These are phyloP conservation scores for Saccharomyces hybrid DNA, from an alignment of 1,139 yeast species.

Conservation along the genomic window DNA sequence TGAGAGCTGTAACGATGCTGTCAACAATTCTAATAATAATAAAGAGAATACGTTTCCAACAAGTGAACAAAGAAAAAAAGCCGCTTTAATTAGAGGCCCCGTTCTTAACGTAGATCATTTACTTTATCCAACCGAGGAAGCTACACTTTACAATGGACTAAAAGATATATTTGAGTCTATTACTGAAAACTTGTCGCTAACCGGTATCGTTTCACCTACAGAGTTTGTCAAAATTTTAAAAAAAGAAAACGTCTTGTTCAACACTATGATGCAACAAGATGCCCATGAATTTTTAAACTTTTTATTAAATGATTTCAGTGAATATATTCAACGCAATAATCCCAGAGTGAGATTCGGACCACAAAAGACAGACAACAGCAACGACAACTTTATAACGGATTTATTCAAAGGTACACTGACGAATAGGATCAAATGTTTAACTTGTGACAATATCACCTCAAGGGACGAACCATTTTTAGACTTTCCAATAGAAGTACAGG, in stretches of 20 bases:
- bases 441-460: conserved; percentile 81
- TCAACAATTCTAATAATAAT: conserved; percentile 2
- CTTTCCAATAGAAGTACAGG: conserved; percentile 64
- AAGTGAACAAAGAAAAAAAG: conserved; percentile 70
- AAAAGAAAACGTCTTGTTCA: conserved; percentile 72
- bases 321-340: conserved; percentile 32
- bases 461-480: conserved; percentile 85
- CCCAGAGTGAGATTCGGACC: not conserved
- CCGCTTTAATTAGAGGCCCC: conserved; percentile 79
- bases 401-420: conserved; percentile 81
- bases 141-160: conserved; percentile 62
- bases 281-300: conserved; percentile 95
- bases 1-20: not conserved
- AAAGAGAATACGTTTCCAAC: conserved; percentile 17
- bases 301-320: conserved; percentile 73
- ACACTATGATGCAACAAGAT: conserved; percentile 94
- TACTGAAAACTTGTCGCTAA: conserved; percentile 58
- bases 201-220: conserved; percentile 81
- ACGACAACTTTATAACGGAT: conserved; percentile 50
- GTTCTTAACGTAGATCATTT: conserved; percentile 66
- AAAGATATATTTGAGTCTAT: conserved; percentile 83
- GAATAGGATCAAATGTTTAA: conserved; percentile 81
- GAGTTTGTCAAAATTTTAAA: conserved; percentile 68
- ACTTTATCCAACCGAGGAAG: conserved; percentile 11
- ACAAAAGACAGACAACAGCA: conserved; percentile 13